Conservation (phyloP, 179 eudicot genomes). For the Corrigiola litoralis region DNA sequence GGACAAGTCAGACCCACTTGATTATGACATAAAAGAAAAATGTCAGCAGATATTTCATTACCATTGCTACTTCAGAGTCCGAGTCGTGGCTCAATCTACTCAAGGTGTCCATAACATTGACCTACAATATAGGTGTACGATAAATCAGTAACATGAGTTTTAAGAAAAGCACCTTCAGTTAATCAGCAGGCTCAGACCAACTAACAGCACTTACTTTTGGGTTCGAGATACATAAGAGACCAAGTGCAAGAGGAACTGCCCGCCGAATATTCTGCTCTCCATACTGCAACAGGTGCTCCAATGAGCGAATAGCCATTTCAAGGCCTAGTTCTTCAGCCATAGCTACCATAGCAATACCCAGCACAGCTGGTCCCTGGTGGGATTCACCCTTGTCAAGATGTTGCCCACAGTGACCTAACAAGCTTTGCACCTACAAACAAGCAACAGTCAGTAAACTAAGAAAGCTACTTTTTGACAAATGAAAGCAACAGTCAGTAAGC, state of each 20-base stretch:
- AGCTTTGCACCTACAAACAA: slow-evolving; percentile 72
- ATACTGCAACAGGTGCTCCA: slow-evolving; percentile 93
- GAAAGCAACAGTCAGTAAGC: not conserved
- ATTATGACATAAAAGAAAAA: not conserved
- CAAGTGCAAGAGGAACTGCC: slow-evolving; percentile 94
- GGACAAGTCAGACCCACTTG: not conserved
- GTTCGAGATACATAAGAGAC: slow-evolving; percentile 85
- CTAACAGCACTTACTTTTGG: slow-evolving; percentile 57
- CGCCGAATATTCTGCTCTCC: slow-evolving; percentile 93
- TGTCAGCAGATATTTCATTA: slow-evolving; percentile 14
- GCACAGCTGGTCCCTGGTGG: slow-evolving; percentile 93
- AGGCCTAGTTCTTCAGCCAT: slow-evolving; percentile 95
- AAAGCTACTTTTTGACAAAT: not conserved
- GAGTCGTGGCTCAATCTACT: slow-evolving; percentile 97
- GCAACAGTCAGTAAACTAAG: not conserved
- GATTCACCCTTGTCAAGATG: slow-evolving; percentile 93
- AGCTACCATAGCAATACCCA: slow-evolving; percentile 96
- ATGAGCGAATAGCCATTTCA: slow-evolving; percentile 92
- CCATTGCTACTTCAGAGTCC: slow-evolving; percentile 94
- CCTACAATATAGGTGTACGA: slow-evolving; percentile 42
- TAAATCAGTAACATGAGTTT: slow-evolving; percentile 9
- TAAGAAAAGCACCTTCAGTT: not conserved
- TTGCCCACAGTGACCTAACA: slow-evolving; percentile 89
- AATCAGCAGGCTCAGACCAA: not conserved
- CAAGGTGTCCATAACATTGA: slow-evolving; percentile 95